Conservation (phyloP, 331 rosid species). For the Stylosanthes scabra region DNA sequence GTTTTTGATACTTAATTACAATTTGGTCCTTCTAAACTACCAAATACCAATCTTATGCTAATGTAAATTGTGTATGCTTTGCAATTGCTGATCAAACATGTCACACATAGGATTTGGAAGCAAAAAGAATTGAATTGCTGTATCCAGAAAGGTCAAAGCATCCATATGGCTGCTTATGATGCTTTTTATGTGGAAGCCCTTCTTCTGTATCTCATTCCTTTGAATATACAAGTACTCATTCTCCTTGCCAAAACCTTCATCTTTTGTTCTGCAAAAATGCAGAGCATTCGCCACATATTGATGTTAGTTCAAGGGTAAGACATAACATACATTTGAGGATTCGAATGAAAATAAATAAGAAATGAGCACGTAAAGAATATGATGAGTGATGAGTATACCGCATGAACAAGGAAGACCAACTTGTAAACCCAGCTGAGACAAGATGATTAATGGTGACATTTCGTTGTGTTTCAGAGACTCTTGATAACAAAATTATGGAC, state of each 20-base stretch:
- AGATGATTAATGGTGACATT: slow-evolving; percentile 60
- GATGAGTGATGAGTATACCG: slow-evolving; percentile 69
- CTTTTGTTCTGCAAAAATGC: slow-evolving; percentile 65
- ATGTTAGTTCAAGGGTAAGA: slow-evolving; percentile 4
- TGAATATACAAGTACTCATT: slow-evolving; percentile 54
- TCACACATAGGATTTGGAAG: slow-evolving; percentile 61
- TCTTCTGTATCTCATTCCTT: slow-evolving; percentile 51
- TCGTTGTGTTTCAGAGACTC: slow-evolving; percentile 52
- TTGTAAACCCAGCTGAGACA: slow-evolving; percentile 61
- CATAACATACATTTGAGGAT: too few species aligned
- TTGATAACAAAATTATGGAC: slow-evolving; percentile 72
- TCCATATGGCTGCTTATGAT: slow-evolving; percentile 69
- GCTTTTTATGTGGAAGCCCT: slow-evolving; percentile 59
- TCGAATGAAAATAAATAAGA: too few species aligned
- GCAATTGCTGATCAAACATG: slow-evolving; percentile 44
- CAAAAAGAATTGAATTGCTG: slow-evolving; percentile 54
- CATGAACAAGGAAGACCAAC: slow-evolving; percentile 75
- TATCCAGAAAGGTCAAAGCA: slow-evolving; percentile 48
- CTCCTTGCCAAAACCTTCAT: slow-evolving; percentile 52
- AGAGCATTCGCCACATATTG: not conserved
- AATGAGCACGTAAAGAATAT: too few species aligned
- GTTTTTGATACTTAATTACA: too few species aligned
- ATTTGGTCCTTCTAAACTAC: not conserved
- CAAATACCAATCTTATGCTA: slow-evolving; percentile 23
- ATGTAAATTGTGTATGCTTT: slow-evolving; percentile 24